Conservation (phyloP, 2,329 filamentous ascomycete species). For the Xylaria digitata region DNA sequence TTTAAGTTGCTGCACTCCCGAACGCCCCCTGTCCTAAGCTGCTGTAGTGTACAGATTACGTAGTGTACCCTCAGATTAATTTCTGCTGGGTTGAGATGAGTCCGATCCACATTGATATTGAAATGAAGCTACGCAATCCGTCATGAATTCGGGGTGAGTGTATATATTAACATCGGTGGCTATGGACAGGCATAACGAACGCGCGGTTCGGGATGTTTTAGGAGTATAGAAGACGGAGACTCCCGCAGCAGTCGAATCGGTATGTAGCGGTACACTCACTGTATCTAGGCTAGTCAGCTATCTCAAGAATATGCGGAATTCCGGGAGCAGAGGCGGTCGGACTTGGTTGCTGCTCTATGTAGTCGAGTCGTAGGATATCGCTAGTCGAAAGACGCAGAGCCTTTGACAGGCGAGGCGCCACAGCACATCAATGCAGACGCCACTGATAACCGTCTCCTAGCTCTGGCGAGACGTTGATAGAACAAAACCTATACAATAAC, state of each 20-base stretch:
- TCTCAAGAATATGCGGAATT: constrained; percentile 4
- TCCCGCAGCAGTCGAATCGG: background rate
- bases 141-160: background rate
- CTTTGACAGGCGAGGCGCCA: constrained; percentile 2
- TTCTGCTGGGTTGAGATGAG: constrained; percentile 37
- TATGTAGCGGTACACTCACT: background rate
- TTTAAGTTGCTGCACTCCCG: constrained; percentile 23
- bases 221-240: background rate
- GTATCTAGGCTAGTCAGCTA: background rate
- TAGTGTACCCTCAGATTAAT: constrained; percentile 33
- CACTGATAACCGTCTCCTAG: constrained; percentile 26
- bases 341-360: constrained; percentile 2
- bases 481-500: background rate
- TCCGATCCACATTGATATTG: constrained; percentile 17
- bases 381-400: background rate
- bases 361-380: background rate
- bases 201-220: constrained; percentile 16
- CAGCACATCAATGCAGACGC: constrained; percentile 25
- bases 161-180: background rate
- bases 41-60: constrained; percentile 10
- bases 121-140: constrained; percentile 27
- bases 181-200: background rate
- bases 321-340: background rate
- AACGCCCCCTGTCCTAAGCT: constrained; percentile 19
- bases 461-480: constrained; percentile 23